Evolutionary conservation across 805 yeast species (phyloP), one percentile per base, ranked within the genome.

Genomic region (Metahyphopichia silvanorum): DNA sequence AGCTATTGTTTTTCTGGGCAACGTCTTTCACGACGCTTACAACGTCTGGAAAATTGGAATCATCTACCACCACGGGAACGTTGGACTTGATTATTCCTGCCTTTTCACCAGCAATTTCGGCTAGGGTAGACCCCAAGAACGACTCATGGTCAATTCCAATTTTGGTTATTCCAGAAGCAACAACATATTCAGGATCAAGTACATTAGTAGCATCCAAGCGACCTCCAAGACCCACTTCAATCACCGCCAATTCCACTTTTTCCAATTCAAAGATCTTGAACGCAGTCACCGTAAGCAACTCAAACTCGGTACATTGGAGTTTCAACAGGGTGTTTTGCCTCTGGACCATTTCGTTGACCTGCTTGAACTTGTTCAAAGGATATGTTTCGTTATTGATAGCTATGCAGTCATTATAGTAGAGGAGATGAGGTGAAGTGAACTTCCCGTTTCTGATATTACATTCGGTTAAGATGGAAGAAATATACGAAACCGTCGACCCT

Each of bases 161-260:
- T 50, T 86, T 86, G 4, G 96, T 79, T 26, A 93, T 82, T 1
- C 82, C 95, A 6, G 88, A 75, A 5, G 70, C 76, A 22, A 82
- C 33, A 19, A 78, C 78, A n/a, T 36, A 17, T 4, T 39, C 41
- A 0, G 70, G 51, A 8, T 45, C 48, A 17, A 82, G 53, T 0
- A 85, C 85, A 60, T 91, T 91, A 0, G 98, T 91, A 1, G 97
- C 86, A 57, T 91, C 98, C 9, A 78, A 53, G 25, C 84, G 57
- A 0, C 98, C 98, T 2, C 98, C 98, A 5, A 93, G 63, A 0
- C 98, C 98, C 4, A 88, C 97, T 55, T 91, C 98, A n/a, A 91
- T 58, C 1, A 91, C 77, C 0, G 95, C 96, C 34, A 83, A 60
- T 16, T 82, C 79, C 5, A 88, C 82, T 1, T 69, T 56, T 26